Evolutionary conservation across 1,284 basidiomycete species (phyloP), one percentile per base, ranked within the genome.

Genomic region (Irpex rosettiformis): DNA sequence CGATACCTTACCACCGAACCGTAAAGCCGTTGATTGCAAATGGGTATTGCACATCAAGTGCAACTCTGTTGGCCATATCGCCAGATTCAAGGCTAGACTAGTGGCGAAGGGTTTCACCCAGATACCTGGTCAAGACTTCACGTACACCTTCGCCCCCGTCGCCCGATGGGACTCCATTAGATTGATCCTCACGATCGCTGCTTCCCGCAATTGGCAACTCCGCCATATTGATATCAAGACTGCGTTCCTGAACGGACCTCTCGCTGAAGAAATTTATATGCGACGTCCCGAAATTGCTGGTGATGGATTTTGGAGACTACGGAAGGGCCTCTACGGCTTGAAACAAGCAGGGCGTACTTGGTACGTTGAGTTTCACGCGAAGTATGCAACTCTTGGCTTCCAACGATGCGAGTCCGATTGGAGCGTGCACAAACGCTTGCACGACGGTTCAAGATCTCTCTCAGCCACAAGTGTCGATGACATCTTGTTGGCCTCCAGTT

Each of bases 121-220:
- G 56, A 58, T 72, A 1, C 30, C 30, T 13, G 30, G 30, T 5
- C 30, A 33, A 33, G 30, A 33, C 30, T 33, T 33, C 30, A 33
- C 70, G 65, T 22, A 77, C 5, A 80, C 78, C 0, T 77, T 73
- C 58, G 72, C 78, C n/a, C 78, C 78, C 0, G 77, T 75, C 68
- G 83, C 47, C 5, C 59, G 64, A 13, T 65, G 70, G 28, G 51
- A 58, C 0, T 65, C 72, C 1, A 52, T 75, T 16, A 64, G 70
- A 1, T 24, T 65, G 1, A 18, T 75, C 2, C 55, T 75, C 11
- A 66, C 72, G 0, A 29, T 76, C 2, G 73, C 72, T 0, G 70
- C 76, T 2, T 4, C 69, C 69, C 11, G 65, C 33, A 64, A 69
- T 57, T 62, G 62, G 58, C 61, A 69, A 16, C 58, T 76, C 27